Conservation (phyloP, 2,329 filamentous ascomycete species). For the Coccinonectria pachysandricola region DNA sequence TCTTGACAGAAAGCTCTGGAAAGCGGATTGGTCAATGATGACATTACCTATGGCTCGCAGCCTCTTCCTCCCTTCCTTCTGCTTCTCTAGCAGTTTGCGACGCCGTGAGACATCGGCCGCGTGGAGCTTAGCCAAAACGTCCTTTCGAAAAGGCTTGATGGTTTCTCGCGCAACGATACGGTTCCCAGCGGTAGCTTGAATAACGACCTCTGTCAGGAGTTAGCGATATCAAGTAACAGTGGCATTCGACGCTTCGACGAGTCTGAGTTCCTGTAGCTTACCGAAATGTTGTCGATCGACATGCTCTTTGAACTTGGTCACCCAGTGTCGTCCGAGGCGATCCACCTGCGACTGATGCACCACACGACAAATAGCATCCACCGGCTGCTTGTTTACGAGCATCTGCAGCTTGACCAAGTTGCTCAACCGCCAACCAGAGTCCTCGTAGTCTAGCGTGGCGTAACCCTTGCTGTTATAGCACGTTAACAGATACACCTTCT, state of each 20-base stretch:
- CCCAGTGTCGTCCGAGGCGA: constrained; percentile 75
- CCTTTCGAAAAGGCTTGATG: constrained; percentile 92
- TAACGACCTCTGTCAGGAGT: constrained; percentile 61
- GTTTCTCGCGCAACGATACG: constrained; percentile 85
- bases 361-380: constrained; percentile 88
- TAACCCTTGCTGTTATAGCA: constrained; percentile 63
- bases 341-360: constrained; percentile 76
- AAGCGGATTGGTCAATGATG: constrained; percentile 90
- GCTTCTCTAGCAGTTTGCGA: constrained; percentile 84
- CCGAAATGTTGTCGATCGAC: constrained; percentile 91
- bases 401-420: constrained; percentile 83
- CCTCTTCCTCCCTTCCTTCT: constrained; percentile 90
- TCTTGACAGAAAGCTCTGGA: constrained; percentile 87
- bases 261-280: constrained; percentile 14
- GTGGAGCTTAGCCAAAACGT: constrained; percentile 87
- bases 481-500: constrained; percentile 1
- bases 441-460: constrained; percentile 92
- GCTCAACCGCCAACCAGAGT: constrained; percentile 74
- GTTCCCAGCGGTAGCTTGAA: constrained; percentile 78
- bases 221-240: constrained; percentile 1
- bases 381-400: constrained; percentile 83
- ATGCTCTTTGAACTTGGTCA: constrained; percentile 92
- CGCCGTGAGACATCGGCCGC: constrained; percentile 77
- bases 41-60: constrained; percentile 80
- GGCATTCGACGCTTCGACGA: no score